Percentiles rank a stretch among this genome's conserved stretches.
Conservation (phyloP, 1,284 basidiomycete species). For the Stereum hirsutum region DNA sequence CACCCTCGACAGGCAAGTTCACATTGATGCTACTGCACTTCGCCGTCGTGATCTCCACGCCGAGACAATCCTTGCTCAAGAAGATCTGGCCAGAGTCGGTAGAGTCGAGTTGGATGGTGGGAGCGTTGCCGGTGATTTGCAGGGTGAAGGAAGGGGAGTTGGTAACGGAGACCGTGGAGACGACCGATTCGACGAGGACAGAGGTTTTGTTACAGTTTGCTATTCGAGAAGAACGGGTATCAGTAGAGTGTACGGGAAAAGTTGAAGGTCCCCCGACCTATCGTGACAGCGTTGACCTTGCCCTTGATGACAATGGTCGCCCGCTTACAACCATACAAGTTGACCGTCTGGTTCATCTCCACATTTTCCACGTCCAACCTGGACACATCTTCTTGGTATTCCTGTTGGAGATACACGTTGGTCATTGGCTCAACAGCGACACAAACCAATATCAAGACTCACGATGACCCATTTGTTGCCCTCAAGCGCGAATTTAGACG, state of each 20-base stretch:
- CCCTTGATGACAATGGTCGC: slow-evolving; percentile 84
- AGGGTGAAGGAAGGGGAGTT: slow-evolving; percentile 89
- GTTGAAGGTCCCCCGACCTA: slow-evolving; percentile 48
- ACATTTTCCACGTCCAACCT: slow-evolving; percentile 71
- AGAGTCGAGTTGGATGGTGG: slow-evolving; percentile 90
- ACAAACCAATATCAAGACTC: slow-evolving; percentile 21
- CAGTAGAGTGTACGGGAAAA: neutral
- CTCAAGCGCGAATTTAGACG: slow-evolving; percentile 83
- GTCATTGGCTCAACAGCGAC: neutral
- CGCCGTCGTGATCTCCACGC: slow-evolving; percentile 85
- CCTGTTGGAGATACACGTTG: slow-evolving; percentile 41
- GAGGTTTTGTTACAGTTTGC: slow-evolving; percentile 89
- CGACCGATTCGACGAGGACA: slow-evolving; percentile 84
- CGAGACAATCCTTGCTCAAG: slow-evolving; percentile 77
- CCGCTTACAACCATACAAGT: slow-evolving; percentile 89
- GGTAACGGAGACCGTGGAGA: slow-evolving; percentile 84
- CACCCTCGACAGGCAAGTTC: slow-evolving; percentile 78
- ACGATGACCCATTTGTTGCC: slow-evolving; percentile 94
- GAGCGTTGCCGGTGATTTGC: slow-evolving; percentile 85
- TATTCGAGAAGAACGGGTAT: slow-evolving; percentile 20
- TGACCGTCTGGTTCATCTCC: slow-evolving; percentile 81
- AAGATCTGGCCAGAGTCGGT: slow-evolving; percentile 96
- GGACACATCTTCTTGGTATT: slow-evolving; percentile 86
- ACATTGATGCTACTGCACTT: slow-evolving; percentile 96
- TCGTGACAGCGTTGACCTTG: slow-evolving; percentile 91